phyloP scores from a whole-genome alignment of 78 protist genomes.

The Monocercomonoides exilis region DNA sequence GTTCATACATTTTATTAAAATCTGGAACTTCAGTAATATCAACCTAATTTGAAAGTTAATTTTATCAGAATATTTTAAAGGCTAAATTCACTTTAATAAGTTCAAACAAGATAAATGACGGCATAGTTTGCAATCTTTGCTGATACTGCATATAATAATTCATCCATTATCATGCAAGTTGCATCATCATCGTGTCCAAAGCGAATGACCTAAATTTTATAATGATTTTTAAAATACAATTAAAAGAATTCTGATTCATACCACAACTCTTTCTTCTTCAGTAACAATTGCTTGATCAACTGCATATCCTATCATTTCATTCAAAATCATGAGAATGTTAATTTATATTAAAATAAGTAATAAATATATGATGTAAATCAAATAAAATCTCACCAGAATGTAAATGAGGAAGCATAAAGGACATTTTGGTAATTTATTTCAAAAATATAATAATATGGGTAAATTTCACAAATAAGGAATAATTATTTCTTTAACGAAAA shows the following conservation, averaged over 20 bases:
- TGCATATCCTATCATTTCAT: slow-evolving; percentile 69
- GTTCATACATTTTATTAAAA: slow-evolving; percentile 97
- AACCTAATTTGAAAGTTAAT: no score
- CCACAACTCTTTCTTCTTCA: slow-evolving; percentile 90
- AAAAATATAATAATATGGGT: neutral
- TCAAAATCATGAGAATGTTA: neutral
- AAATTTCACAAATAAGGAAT: neutral
- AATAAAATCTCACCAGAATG: no score
- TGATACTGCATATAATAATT: slow-evolving; percentile 36
- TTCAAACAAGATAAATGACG: slow-evolving; percentile 56
- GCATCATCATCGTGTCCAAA: slow-evolving; percentile 95
- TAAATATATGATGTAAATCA: no score
- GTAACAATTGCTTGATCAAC: slow-evolving; percentile 93
- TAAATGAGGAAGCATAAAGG: slow-evolving; percentile 84
- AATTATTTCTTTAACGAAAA: neutral
- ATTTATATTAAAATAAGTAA: neutral
- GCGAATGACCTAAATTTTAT: no score
- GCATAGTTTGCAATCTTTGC: slow-evolving; percentile 55
- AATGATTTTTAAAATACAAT: no score
- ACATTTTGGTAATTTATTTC: slow-evolving; percentile 42
- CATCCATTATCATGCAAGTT: slow-evolving; percentile 70
- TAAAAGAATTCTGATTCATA: no score
- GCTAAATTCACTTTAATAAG: neutral
- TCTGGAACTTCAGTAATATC: slow-evolving; percentile 74
- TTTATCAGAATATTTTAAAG: slow-evolving; percentile 66